Percentiles rank a stretch among this genome's conserved stretches.
phyloP scores from a whole-genome alignment of 192 early-diverging fungal species.

The Cetraspora pellucida region DNA sequence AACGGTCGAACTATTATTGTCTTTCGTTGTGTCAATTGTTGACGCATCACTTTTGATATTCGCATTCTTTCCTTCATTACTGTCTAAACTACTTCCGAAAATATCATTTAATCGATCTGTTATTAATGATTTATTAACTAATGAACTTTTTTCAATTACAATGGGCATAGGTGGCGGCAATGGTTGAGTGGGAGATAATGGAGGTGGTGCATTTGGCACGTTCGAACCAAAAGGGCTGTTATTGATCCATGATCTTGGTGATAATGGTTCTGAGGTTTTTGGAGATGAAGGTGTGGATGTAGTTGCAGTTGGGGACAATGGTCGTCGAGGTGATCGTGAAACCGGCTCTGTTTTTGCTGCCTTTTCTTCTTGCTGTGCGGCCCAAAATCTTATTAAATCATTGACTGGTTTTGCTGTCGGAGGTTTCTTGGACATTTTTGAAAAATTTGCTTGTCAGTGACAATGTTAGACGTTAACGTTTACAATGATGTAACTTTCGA shows the following conservation, averaged over 20 bases:
- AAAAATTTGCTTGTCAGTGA: not conserved
- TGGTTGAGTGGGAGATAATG: conserved; percentile 4
- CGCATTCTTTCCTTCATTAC: too few relatives aligned
- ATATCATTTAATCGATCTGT: not conserved
- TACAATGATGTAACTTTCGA: not conserved
- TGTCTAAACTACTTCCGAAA: too few relatives aligned
- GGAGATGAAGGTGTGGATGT: conserved; percentile 20
- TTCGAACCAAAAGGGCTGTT: not conserved
- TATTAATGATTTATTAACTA: not conserved
- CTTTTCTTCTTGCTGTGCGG: conserved; percentile 15
- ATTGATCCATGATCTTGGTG: not conserved
- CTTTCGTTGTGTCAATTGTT: too few relatives aligned
- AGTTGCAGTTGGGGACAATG: not conserved
- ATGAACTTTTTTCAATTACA: too few relatives aligned
- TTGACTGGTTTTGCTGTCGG: conserved; percentile 21
- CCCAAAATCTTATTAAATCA: conserved; percentile 31
- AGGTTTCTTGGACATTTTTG: not conserved
- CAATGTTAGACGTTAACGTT: not conserved
- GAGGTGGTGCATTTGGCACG: not conserved
- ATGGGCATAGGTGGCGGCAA: not conserved
- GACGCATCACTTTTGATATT: too few relatives aligned
- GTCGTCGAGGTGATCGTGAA: not conserved
- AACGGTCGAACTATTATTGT: too few relatives aligned
- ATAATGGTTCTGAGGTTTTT: not conserved
- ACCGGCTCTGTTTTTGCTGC: not conserved